Percentiles rank a stretch among this genome's conserved stretches.
Evolutionary conservation across 495 filamentous ascomycete genomes (phyloP).

Genomic region (Podospora anserina): DNA sequence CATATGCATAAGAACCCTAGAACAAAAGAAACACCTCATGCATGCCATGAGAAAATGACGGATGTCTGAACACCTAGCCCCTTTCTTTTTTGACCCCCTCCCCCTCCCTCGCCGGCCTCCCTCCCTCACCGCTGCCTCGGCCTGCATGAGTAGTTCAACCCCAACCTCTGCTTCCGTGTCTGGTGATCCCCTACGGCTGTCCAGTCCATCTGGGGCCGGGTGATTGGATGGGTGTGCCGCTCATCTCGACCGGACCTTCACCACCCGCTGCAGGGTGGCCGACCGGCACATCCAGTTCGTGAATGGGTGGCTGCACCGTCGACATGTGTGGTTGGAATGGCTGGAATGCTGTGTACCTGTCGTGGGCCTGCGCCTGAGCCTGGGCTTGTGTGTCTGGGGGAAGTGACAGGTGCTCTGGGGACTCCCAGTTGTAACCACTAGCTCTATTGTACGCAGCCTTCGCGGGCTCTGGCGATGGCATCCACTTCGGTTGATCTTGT

Average conservation of each 20-base stretch:
- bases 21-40: background rate
- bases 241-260: slow-evolving; percentile 1
- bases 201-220: background rate
- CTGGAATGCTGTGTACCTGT: background rate
- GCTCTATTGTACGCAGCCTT: slow-evolving; percentile 3
- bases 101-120: background rate
- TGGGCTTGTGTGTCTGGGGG: background rate
- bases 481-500: slow-evolving; percentile 22
- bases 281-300: background rate
- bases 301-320: background rate
- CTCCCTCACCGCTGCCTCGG: background rate
- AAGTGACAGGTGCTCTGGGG: slow-evolving; percentile 28
- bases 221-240: background rate
- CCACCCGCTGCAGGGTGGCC: slow-evolving; percentile 1
- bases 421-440: slow-evolving; percentile 35
- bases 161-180: background rate
- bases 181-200: background rate
- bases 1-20: background rate
- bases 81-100: background rate
- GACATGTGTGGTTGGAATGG: background rate
- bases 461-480: slow-evolving; percentile 15
- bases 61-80: background rate
- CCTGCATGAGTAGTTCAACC: background rate
- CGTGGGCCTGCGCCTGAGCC: background rate
- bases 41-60: background rate